Base-by-base conservation (phyloP, 768 basidiomycete species). In the Tulasnella sp. region DNA sequence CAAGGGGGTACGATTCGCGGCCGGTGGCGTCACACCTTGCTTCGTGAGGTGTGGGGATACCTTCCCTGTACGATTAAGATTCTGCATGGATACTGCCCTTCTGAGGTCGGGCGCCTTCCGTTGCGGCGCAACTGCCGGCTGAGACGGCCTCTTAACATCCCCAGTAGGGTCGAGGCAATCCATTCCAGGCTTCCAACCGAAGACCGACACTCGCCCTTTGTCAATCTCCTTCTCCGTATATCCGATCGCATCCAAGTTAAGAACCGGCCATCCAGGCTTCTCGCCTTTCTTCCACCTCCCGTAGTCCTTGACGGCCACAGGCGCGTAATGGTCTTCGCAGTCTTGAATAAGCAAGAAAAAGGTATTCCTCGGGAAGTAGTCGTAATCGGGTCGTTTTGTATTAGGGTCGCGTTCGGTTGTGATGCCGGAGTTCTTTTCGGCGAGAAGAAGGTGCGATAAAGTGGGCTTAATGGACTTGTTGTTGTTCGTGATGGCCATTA, bases 341-440 rank as follows among this genome's bases (percentile, higher is more conserved):
- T 98, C 95, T 70, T 98, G 94, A n/a, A 97, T 80, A 45, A 98
- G 78, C 47, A 97, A 78, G 69, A 91, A 97, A 68, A 79, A 84
- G 53, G 78, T 81, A 43, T 77, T 77, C 43, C 82, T 80, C 17
- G 80, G 72, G 71, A 98, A 98, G 70, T 98, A 99, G 59, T 79
- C 81, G 68, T 82, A 90, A 70, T 94, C 92, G 64, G 86, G 84
- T 51, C 93, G 82, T 63, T 81, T 88, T 63, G 93, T 88, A 19
- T 80, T 84, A 1, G 90, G 85, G 72, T 99, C 96, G 48, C 95
- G 88, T 74, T 99, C 96, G 17, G 82, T 84, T 1, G 83, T 86
- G 2, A 77, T 77, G 48, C 96, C 96, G 64, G 90, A 82, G 43
- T 88, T 71, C 62, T 83, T 84, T 69, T 98, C 96, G 19, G 86